Conservation (phyloP, 495 filamentous ascomycete genomes). For the Tuber calosporum region DNA sequence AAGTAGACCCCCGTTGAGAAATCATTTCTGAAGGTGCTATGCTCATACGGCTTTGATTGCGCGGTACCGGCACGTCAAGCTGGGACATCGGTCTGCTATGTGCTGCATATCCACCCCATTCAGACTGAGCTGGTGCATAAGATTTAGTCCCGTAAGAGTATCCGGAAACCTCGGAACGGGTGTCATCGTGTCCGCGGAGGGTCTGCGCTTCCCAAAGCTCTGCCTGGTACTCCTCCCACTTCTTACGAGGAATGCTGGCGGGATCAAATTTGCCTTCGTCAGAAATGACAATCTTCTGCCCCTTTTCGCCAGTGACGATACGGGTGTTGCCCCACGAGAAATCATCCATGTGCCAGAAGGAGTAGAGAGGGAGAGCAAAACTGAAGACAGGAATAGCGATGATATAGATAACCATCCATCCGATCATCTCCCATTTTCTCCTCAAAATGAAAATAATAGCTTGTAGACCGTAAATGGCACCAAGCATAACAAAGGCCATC, state of each 20-base stretch:
- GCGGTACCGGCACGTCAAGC: slow-evolving; percentile 50
- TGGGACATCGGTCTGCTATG: slow-evolving; percentile 62
- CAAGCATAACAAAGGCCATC: slow-evolving; percentile 81
- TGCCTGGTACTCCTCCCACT: slow-evolving; percentile 97
- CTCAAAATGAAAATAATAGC: slow-evolving; percentile 93
- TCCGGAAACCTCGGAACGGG: slow-evolving; percentile 79
- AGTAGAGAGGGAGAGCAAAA: slow-evolving; percentile 82
- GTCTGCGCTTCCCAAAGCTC: slow-evolving; percentile 95
- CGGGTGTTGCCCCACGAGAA: slow-evolving; percentile 97
- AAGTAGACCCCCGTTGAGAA: slow-evolving; percentile 51
- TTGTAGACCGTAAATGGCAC: slow-evolving; percentile 91
- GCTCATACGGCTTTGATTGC: slow-evolving; percentile 56
- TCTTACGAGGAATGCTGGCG: slow-evolving; percentile 83
- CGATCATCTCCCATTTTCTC: slow-evolving; percentile 98
- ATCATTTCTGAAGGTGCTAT: slow-evolving; percentile 70
- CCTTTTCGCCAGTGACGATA: slow-evolving; percentile 92
- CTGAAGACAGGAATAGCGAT: slow-evolving; percentile 87
- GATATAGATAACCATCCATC: slow-evolving; percentile 97
- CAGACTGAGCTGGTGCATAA: slow-evolving; percentile 56
- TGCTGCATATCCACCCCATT: slow-evolving; percentile 47
- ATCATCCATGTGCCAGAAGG: slow-evolving; percentile 99
- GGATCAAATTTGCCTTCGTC: slow-evolving; percentile 99
- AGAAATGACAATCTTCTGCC: slow-evolving; percentile 82
- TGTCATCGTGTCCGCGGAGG: slow-evolving; percentile 59
- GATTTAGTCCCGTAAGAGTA: slow-evolving; percentile 85